Percentiles rank a stretch among this genome's conserved stretches.
Conservation (phyloP, 371 early-diverging fungal species). For the Dinochytrium kinnereticum region DNA sequence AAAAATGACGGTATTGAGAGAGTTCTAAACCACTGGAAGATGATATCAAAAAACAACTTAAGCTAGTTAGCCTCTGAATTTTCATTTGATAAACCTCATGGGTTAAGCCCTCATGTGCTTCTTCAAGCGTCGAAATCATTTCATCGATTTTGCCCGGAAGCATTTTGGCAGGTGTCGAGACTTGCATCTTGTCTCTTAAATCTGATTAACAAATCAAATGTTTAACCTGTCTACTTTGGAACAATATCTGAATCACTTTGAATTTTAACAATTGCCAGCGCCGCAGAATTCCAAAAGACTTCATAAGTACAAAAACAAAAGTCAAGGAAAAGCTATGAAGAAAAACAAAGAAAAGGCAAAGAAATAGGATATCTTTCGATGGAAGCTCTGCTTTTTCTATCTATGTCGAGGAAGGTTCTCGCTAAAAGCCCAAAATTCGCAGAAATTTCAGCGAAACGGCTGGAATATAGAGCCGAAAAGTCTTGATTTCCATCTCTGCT, state of each 20-base stretch:
- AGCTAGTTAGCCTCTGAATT: background rate
- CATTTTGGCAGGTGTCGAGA: too few relatives aligned
- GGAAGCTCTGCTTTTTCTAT: background rate
- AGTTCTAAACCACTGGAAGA: background rate
- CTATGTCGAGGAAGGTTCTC: background rate
- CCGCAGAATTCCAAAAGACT: background rate
- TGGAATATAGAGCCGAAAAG: too few relatives aligned
- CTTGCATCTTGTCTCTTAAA: too few relatives aligned
- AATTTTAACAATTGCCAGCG: too few relatives aligned
- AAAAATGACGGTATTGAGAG: background rate
- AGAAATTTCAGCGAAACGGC: background rate
- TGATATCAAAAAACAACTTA: background rate
- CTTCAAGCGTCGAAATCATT: too few relatives aligned
- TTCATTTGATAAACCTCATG: background rate
- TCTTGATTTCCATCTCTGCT: background rate
- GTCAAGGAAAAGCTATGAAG: background rate
- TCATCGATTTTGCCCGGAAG: too few relatives aligned
- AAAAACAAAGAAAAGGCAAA: background rate
- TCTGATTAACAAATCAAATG: too few relatives aligned
- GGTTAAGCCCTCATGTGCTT: background rate
- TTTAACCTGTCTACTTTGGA: background rate
- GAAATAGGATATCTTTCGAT: slow-evolving; percentile 7
- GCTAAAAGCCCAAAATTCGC: background rate
- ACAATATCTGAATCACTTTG: too few relatives aligned
- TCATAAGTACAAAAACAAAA: background rate